Percentiles rank a stretch among this genome's conserved stretches.
Evolutionary conservation across 352 stramenopile species (phyloP).

Genomic region (Bremia lactucae): DNA sequence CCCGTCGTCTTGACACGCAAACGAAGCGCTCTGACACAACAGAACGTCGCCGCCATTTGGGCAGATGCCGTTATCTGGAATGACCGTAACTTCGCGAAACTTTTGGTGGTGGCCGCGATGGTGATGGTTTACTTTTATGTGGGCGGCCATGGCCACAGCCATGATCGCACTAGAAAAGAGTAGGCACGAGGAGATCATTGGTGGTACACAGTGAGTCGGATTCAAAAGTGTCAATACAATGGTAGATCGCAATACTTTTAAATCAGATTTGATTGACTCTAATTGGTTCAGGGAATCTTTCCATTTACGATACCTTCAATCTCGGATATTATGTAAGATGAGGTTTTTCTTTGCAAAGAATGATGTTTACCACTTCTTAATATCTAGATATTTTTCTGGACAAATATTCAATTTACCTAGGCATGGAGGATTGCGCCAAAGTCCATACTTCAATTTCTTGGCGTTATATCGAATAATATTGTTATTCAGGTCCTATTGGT

Average conservation of each 20-base stretch:
- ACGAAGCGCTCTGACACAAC: slow-evolving; percentile 27
- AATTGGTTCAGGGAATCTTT: too few species aligned
- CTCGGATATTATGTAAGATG: too few species aligned
- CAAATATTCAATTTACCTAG: too few species aligned
- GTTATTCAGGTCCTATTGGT: too few species aligned
- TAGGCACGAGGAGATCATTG: slow-evolving; percentile 14
- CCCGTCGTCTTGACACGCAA: slow-evolving; percentile 34
- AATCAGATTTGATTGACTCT: too few species aligned
- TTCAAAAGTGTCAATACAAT: slow-evolving; percentile 9
- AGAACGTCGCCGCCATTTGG: slow-evolving; percentile 35
- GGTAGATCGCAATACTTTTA: not conserved
- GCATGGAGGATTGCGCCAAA: too few species aligned
- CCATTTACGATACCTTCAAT: too few species aligned
- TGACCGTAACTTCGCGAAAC: slow-evolving; percentile 37
- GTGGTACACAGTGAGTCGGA: slow-evolving; percentile 2
- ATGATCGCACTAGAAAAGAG: slow-evolving; percentile 13
- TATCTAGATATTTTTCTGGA: too few species aligned
- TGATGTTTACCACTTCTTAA: too few species aligned
- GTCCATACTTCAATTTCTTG: too few species aligned
- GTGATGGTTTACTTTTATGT: slow-evolving; percentile 19
- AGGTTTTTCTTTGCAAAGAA: too few species aligned
- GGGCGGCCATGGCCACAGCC: slow-evolving; percentile 1
- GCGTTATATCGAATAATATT: too few species aligned
- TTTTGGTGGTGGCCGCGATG: slow-evolving; percentile 30
- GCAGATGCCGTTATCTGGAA: slow-evolving; percentile 29